Evolutionary conservation across 345 rosid genomes (phyloP).

Genomic region (Euphorbia pulcherrima): DNA sequence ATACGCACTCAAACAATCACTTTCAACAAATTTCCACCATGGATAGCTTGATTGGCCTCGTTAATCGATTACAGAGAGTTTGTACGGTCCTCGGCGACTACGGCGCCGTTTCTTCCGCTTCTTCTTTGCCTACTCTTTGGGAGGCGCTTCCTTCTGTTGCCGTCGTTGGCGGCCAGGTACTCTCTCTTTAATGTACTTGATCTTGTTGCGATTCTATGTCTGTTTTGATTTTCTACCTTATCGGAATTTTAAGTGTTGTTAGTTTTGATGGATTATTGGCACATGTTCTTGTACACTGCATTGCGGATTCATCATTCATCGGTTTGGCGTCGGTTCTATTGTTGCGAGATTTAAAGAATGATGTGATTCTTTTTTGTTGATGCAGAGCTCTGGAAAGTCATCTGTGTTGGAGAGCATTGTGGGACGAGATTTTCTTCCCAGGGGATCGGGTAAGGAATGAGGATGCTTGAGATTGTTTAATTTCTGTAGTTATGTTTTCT

Average conservation of each 20-base stretch:
- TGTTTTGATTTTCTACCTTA: background rate
- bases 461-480: background rate
- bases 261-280: no score
- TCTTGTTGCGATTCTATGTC: no score
- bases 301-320: no score
- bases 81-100: constrained; percentile 62
- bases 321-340: background rate
- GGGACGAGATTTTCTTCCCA: constrained; percentile 65
- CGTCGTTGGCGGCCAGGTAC: constrained; percentile 66
- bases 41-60: constrained; percentile 57
- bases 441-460: constrained; percentile 54
- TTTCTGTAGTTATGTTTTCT: background rate
- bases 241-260: background rate
- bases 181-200: background rate
- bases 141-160: constrained; percentile 67
- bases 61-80: constrained; percentile 53
- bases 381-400: constrained; percentile 66
- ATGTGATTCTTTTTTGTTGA: background rate
- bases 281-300: no score
- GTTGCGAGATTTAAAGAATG: background rate
- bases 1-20: background rate
- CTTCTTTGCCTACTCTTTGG: constrained; percentile 61
- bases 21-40: constrained; percentile 32
- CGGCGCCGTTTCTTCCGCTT: constrained; percentile 26
- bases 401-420: constrained; percentile 70